phyloP scores from a whole-genome alignment of 805 yeast species.

The Pichia paraexigua region DNA sequence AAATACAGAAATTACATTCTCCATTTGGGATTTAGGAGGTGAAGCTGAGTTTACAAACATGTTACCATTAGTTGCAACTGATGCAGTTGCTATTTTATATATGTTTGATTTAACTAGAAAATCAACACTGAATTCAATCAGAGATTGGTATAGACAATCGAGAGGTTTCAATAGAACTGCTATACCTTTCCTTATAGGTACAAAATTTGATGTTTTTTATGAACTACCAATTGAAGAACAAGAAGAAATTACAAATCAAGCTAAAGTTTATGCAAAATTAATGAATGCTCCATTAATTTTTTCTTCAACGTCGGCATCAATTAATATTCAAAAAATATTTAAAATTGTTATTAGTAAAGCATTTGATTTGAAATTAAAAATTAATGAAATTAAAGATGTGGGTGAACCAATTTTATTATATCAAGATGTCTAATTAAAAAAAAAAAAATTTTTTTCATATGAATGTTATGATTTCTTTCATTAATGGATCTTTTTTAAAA shows the following conservation, averaged over 20 bases:
- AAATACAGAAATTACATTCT: conserved; percentile 80
- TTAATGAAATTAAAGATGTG: conserved; percentile 73
- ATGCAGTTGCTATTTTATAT: conserved; percentile 84
- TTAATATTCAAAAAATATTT: conserved; percentile 89
- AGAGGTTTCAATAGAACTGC: conserved; percentile 86
- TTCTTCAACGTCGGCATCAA: conserved; percentile 86
- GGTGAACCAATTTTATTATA: conserved; percentile 92
- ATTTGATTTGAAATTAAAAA: conserved; percentile 71
- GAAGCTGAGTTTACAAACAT: conserved; percentile 90
- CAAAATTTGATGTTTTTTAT: conserved; percentile 84
- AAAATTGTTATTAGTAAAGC: conserved; percentile 86
- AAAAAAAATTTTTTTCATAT: no score
- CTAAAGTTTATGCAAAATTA: conserved; percentile 77
- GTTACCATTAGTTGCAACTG: conserved; percentile 88
- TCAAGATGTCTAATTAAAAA: no score
- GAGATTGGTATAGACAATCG: conserved; percentile 92
- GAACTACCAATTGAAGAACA: conserved; percentile 76
- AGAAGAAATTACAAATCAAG: conserved; percentile 71
- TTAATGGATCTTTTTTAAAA: conserved; percentile 46
- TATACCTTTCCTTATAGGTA: conserved; percentile 85
- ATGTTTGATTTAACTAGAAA: conserved; percentile 86
- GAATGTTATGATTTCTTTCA: conserved; percentile 26
- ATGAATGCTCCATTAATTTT: conserved; percentile 82
- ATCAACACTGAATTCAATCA: conserved; percentile 76
- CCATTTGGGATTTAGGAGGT: conserved; percentile 96